A percentile compares a stretch with the other conserved stretches of the same genome.
Conservation (phyloP, 164 flowering plant genomes). For the Macadamia tetraphylla region DNA sequence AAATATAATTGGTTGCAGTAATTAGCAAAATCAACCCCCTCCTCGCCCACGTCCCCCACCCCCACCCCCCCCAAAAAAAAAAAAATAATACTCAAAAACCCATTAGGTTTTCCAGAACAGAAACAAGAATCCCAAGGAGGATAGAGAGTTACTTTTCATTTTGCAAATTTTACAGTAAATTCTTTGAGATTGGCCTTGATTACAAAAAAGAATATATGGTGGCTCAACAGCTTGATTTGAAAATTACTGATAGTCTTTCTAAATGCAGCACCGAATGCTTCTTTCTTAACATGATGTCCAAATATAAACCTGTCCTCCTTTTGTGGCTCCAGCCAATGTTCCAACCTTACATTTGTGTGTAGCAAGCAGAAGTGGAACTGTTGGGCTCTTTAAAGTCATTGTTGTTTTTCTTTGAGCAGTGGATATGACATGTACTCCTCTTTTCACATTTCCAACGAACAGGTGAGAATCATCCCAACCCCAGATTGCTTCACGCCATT, state of each 20-base stretch:
- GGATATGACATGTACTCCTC: slow-evolving; percentile 76
- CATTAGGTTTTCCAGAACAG: no score
- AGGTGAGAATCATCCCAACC: slow-evolving; percentile 86
- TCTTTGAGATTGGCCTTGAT: no score
- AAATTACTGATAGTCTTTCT: not conserved
- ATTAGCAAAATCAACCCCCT: no score
- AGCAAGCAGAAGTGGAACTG: slow-evolving; percentile 79
- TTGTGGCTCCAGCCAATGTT: slow-evolving; percentile 67
- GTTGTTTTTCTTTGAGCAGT: slow-evolving; percentile 21
- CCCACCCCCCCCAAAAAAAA: no score
- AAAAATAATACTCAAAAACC: no score
- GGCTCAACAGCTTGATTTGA: no score
- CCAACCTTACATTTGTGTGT: slow-evolving; percentile 66
- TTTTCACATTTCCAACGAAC: slow-evolving; percentile 68
- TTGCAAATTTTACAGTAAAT: no score
- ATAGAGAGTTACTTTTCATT: no score
- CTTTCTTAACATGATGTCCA: slow-evolving; percentile 35
- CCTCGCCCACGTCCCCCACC: no score
- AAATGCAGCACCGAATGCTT: not conserved
- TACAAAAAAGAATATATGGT: no score
- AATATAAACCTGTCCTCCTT: slow-evolving; percentile 74
- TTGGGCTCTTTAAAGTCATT: slow-evolving; percentile 42
- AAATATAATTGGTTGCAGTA: no score
- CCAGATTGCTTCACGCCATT: slow-evolving; percentile 68
- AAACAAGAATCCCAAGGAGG: no score